These are phyloP conservation scores for Heracleum sosnowskyi DNA, from an alignment of 129 eudicot species.

Conservation along the genomic window DNA sequence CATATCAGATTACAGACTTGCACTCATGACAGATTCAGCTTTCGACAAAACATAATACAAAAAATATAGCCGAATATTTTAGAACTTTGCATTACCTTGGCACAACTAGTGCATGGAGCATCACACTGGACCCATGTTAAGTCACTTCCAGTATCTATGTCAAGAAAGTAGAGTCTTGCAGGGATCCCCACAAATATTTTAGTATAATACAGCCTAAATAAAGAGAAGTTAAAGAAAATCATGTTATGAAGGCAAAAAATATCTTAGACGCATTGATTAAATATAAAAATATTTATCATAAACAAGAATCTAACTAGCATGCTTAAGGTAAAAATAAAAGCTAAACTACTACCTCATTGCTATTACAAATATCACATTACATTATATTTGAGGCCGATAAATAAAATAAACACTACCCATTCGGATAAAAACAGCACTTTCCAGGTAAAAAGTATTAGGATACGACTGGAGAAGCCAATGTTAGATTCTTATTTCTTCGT, in stretches of 20 bases:
- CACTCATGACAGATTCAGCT: background rate
- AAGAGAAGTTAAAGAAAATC: background rate
- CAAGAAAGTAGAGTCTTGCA: constrained; percentile 75
- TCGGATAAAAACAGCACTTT: constrained; percentile 35
- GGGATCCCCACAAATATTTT: constrained; percentile 60
- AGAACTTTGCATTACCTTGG: constrained; percentile 38
- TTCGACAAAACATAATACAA: background rate
- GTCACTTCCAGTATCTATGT: constrained; percentile 83
- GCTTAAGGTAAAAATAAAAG: background rate
- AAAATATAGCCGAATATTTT: background rate
- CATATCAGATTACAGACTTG: background rate
- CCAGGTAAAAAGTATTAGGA: constrained; percentile 36
- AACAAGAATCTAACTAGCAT: background rate
- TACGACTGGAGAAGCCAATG: constrained; percentile 15
- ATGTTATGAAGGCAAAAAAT: background rate
- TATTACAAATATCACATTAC: background rate
- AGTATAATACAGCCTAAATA: constrained; percentile 59
- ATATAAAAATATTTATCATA: background rate
- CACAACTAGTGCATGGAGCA: constrained; percentile 83
- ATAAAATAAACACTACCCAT: constrained; percentile 36
- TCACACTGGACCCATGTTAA: constrained; percentile 87
- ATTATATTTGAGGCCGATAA: background rate
- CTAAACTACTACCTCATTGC: background rate
- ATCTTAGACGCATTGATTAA: background rate
- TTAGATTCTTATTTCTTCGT: constrained; percentile 18